A percentile compares a stretch with the other conserved stretches of the same genome.
These are phyloP conservation scores for Heritiera littoralis DNA, from an alignment of 345 rosid genomes.

Conservation along the genomic window DNA sequence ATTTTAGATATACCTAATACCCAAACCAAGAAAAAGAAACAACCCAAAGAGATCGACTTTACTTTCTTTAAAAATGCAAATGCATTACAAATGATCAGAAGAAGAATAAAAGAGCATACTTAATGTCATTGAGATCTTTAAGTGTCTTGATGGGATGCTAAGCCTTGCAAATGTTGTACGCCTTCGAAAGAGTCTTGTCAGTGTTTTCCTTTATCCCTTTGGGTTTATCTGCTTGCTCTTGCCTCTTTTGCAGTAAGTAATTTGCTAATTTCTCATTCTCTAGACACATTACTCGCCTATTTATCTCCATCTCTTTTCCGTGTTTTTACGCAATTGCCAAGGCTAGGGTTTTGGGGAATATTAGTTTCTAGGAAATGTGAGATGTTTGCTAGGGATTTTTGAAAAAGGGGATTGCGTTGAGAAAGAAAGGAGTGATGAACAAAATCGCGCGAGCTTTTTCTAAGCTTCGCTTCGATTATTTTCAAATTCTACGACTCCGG, in stretches of 20 bases:
- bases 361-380: neutral
- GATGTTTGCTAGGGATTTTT: neutral
- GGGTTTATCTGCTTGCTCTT: constrained; percentile 61
- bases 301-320: constrained; percentile 48
- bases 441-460: constrained; percentile 30
- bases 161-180: constrained; percentile 54
- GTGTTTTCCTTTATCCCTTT: constrained; percentile 72
- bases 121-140: constrained; percentile 73
- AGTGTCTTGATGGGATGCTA: constrained; percentile 56
- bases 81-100: neutral
- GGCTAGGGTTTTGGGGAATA: neutral
- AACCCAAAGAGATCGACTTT: neutral
- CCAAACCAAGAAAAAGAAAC: neutral
- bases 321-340: neutral
- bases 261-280: constrained; percentile 65
- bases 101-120: constrained; percentile 45
- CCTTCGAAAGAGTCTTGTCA: constrained; percentile 61
- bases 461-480: neutral
- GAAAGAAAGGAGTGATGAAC: neutral
- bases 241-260: constrained; percentile 62
- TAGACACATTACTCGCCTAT: constrained; percentile 46
- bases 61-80: neutral
- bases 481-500: no score
- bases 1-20: neutral
- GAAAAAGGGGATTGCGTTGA: neutral